Evolutionary conservation across 2,329 filamentous ascomycete genomes (phyloP), one percentile per base, ranked within the genome.

Genomic region (Fusarium denticulatum): DNA sequence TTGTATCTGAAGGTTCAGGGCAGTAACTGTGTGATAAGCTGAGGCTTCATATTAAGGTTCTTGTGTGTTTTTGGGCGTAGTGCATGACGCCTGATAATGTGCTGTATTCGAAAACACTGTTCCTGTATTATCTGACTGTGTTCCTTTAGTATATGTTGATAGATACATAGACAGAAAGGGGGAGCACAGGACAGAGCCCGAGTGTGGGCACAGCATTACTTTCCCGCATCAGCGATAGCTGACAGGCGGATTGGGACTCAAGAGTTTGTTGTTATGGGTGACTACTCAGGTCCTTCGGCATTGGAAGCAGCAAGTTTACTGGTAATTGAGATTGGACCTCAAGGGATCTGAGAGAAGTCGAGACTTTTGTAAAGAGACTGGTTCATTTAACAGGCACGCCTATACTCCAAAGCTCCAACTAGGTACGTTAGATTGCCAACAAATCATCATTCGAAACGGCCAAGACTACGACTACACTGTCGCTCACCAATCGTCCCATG

Each of bases 401-500:
- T 67, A 71, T 76, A 79, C 74, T 79, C 78, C 77, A 75, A 73
- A 75, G 71, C 77, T 73, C 73, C 77, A 67, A 73, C 76, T 76
- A 34, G 28, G 30, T 50, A 71, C 76, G 56, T 57, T 64, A 68
- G 57, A 67, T 73, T 64, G 64, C 64, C 64, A 65, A 65, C 61
- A 62, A 67, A 56, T 67, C 50, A 30, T 20, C 56, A 20, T 37
- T 28, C 34, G 20, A 39, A 55, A 28, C 47, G 26, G 46, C 67
- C 55, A 28, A 46, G 39, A 45, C 26, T 40, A 45, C 36, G 34
- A 47, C 24, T 40, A 45, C 37, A 71, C 61, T 43, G 42, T 32
- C 36, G 59, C 24, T 65, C 85, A 90, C 88, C 88, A 91, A 73
- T 90, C 89, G 81, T 91, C 90, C 90, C 90, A 92, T 67, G 91